Percentiles rank a stretch among this genome's conserved stretches.
phyloP scores from a whole-genome alignment of 2,329 filamentous ascomycete genomes.

The Beauveria australis region DNA sequence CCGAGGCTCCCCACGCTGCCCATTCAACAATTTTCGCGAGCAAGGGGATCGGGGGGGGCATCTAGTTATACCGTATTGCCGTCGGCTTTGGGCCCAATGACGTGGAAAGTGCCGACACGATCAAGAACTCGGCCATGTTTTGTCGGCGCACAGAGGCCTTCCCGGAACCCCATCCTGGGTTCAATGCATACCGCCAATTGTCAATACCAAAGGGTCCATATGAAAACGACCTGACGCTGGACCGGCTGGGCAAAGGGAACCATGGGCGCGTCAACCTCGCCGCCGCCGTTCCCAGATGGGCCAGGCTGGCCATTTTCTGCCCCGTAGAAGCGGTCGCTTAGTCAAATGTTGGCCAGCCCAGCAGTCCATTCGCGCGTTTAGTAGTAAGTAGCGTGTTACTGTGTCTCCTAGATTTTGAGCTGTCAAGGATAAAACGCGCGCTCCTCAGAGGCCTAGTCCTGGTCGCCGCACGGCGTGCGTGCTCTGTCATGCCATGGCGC shows the following conservation, averaged over 20 bases:
- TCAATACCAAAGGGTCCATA: constrained; percentile 21
- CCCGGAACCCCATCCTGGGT: constrained; percentile 21
- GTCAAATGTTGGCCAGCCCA: constrained; percentile 28
- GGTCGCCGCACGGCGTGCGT: constrained; percentile 26
- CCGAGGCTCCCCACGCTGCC: constrained; percentile 18
- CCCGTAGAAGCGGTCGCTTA: constrained; percentile 23
- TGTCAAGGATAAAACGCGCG: constrained; percentile 21
- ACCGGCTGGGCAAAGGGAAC: constrained; percentile 23
- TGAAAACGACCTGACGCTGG: constrained; percentile 21
- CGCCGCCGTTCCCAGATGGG: constrained; percentile 23
- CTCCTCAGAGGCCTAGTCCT: constrained; percentile 26
- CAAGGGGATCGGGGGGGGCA: constrained; percentile 11
- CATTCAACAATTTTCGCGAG: constrained; percentile 16
- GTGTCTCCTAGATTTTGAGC: constrained; percentile 24
- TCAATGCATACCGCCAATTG: constrained; percentile 24
- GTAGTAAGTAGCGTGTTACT: constrained; percentile 27
- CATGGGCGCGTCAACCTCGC: constrained; percentile 26
- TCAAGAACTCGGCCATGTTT: constrained; percentile 14
- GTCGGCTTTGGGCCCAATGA: constrained; percentile 14
- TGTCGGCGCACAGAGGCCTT: constrained; percentile 15
- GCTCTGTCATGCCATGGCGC: constrained; percentile 24
- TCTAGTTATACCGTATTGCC: constrained; percentile 13
- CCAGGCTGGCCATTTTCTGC: constrained; percentile 25
- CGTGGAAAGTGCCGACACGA: constrained; percentile 15
- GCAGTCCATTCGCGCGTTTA: constrained; percentile 23